These are phyloP conservation scores for Colletotrichum liriopes DNA, from an alignment of 2,329 filamentous ascomycete species.

Conservation along the genomic window DNA sequence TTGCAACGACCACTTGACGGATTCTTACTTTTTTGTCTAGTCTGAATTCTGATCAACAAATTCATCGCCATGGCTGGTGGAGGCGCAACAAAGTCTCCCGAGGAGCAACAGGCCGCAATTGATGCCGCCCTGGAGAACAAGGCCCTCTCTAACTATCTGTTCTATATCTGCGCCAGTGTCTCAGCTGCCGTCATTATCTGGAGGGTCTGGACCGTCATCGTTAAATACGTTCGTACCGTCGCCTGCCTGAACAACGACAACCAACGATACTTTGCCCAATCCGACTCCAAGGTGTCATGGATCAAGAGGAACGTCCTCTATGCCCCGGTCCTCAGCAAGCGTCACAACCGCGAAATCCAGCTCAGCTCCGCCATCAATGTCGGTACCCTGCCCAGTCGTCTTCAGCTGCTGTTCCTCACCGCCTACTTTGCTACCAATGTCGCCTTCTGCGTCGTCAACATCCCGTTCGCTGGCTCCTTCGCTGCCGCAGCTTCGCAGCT, in stretches of 20 bases:
- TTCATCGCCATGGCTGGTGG: conserved; percentile 31
- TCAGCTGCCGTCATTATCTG: conserved; percentile 77
- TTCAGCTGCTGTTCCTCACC: conserved; percentile 73
- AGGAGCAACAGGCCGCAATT: conserved; percentile 48
- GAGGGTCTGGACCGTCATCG: conserved; percentile 73
- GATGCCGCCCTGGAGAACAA: conserved; percentile 61
- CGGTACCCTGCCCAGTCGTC: conserved; percentile 76
- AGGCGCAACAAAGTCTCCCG: conserved; percentile 40
- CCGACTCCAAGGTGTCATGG: conserved; percentile 68
- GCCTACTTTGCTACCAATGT: conserved; percentile 77
- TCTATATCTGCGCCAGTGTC: conserved; percentile 76
- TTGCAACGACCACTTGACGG: background rate
- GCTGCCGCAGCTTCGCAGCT: conserved; percentile 64
- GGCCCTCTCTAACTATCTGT: conserved; percentile 72
- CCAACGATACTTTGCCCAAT: conserved; percentile 82
- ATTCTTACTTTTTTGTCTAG: background rate
- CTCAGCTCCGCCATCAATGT: conserved; percentile 73
- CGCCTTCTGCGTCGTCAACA: conserved; percentile 80
- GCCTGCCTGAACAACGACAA: conserved; percentile 84
- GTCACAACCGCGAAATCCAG: conserved; percentile 78
- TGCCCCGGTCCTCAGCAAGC: conserved; percentile 75
- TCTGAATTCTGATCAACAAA: background rate
- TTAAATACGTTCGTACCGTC: conserved; percentile 80
- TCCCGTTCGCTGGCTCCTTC: conserved; percentile 70
- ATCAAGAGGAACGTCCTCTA: conserved; percentile 78